These are phyloP conservation scores for Obelidium mucronatum DNA, from an alignment of 192 early-diverging fungal genomes.

Conservation along the genomic window DNA sequence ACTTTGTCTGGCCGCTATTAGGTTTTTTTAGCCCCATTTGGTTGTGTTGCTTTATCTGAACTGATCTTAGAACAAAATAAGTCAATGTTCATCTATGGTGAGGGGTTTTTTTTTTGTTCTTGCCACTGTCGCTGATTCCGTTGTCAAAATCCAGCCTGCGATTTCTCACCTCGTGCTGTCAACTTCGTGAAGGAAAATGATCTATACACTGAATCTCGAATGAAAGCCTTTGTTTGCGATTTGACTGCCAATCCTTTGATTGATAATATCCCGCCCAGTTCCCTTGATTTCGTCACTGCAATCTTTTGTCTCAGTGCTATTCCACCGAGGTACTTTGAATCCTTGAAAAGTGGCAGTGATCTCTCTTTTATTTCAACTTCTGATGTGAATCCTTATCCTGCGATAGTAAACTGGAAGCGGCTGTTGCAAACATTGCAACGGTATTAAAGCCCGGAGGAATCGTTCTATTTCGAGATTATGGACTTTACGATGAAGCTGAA, in stretches of 20 bases:
- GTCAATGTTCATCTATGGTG: slow-evolving; percentile 56
- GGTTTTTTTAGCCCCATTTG: slow-evolving; percentile 1
- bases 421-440: slow-evolving; percentile 47
- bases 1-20: slow-evolving; percentile 62
- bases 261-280: slow-evolving; percentile 38
- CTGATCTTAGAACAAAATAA: slow-evolving; percentile 40
- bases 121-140: background rate
- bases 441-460: slow-evolving; percentile 58
- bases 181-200: slow-evolving; percentile 58
- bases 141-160: slow-evolving; percentile 44
- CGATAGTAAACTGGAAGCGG: slow-evolving; percentile 41
- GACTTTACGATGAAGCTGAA: slow-evolving; percentile 57
- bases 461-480: slow-evolving; percentile 62
- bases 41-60: background rate
- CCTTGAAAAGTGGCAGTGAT: background rate
- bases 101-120: background rate
- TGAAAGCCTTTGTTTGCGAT: slow-evolving; percentile 62
- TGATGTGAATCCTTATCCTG: background rate
- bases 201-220: slow-evolving; percentile 43
- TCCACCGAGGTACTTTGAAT: slow-evolving; percentile 50
- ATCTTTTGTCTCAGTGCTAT: slow-evolving; percentile 60
- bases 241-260: slow-evolving; percentile 50
- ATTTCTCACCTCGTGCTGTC: slow-evolving; percentile 57
- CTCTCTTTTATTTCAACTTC: no score
- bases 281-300: slow-evolving; percentile 57